A percentile compares a stretch with the other conserved stretches of the same genome.
Evolutionary conservation across 2,329 filamentous ascomycete genomes (phyloP).

Genomic region (Aspergillus udagawae): DNA sequence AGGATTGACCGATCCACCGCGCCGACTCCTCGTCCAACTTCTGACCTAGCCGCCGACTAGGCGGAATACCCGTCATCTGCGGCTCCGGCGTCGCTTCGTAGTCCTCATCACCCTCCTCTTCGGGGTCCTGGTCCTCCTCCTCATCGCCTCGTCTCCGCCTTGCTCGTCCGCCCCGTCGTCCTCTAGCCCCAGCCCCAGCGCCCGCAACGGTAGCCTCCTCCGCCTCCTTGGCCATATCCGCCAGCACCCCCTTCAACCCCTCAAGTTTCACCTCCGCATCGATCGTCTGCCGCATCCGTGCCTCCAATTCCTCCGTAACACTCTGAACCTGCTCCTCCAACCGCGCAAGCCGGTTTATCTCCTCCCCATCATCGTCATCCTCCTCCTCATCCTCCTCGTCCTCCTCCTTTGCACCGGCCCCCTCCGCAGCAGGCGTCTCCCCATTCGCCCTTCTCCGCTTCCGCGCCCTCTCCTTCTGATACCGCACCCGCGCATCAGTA

Average conservation of each 20-base stretch:
- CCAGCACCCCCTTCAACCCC: slow-evolving; percentile 42
- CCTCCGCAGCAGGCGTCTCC: slow-evolving; percentile 15
- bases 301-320: slow-evolving; percentile 55
- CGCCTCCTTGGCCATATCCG: slow-evolving; percentile 39
- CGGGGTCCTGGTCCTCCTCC: slow-evolving; percentile 34
- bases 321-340: slow-evolving; percentile 46
- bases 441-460: slow-evolving; percentile 12
- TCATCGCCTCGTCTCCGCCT: slow-evolving; percentile 19
- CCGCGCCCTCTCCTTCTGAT: slow-evolving; percentile 34
- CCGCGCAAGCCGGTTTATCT: slow-evolving; percentile 38
- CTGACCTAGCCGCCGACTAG: slow-evolving; percentile 33
- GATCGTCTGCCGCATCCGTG: slow-evolving; percentile 54
- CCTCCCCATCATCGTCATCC: slow-evolving; percentile 32
- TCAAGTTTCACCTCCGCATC: slow-evolving; percentile 51
- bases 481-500: slow-evolving; percentile 34
- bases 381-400: slow-evolving; percentile 24
- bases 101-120: slow-evolving; percentile 39
- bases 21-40: slow-evolving; percentile 29
- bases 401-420: slow-evolving; percentile 13
- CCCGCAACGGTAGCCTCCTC: slow-evolving; percentile 27
- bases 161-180: slow-evolving; percentile 17
- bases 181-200: slow-evolving; percentile 12
- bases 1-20: slow-evolving; percentile 35
- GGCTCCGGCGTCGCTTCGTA: slow-evolving; percentile 39
- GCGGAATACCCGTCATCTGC: slow-evolving; percentile 28